Conservation (phyloP, 208 protist species). For the Trichomonas vaginalis region DNA sequence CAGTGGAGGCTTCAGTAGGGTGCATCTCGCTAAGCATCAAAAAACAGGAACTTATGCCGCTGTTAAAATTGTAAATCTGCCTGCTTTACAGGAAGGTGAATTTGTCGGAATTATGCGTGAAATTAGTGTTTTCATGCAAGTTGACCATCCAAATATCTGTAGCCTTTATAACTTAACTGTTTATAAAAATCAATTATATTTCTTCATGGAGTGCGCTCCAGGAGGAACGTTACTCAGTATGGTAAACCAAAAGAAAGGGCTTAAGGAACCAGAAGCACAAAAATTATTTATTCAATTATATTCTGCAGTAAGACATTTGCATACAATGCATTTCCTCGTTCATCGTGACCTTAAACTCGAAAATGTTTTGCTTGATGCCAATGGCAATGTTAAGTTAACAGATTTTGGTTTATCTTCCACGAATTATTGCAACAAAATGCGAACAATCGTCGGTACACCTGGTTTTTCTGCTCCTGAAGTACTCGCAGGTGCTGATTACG, state of each 20-base stretch:
- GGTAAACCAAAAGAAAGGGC: not conserved
- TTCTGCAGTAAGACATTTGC: not conserved
- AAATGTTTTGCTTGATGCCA: not conserved
- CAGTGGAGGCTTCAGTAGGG: not conserved
- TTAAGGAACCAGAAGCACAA: not conserved
- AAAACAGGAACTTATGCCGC: not conserved
- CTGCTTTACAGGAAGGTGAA: not conserved
- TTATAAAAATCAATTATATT: not conserved
- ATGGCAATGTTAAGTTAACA: not conserved
- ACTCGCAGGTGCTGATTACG: not conserved
- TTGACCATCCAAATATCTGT: not conserved
- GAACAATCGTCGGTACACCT: conserved; percentile 24
- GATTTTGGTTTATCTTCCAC: not conserved
- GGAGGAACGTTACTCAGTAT: not conserved
- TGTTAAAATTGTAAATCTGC: not conserved
- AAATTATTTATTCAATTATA: not conserved
- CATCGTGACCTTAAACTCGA: not conserved
- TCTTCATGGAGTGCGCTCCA: not conserved
- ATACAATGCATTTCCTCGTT: not conserved
- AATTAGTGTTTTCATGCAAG: not conserved
- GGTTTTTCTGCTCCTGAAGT: conserved; percentile 32
- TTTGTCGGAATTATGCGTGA: not conserved
- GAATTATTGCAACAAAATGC: not conserved
- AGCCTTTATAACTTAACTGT: not conserved
- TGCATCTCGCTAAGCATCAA: not conserved